phyloP scores from a whole-genome alignment of 2,329 filamentous ascomycete species.

The Botrytis fabae region DNA sequence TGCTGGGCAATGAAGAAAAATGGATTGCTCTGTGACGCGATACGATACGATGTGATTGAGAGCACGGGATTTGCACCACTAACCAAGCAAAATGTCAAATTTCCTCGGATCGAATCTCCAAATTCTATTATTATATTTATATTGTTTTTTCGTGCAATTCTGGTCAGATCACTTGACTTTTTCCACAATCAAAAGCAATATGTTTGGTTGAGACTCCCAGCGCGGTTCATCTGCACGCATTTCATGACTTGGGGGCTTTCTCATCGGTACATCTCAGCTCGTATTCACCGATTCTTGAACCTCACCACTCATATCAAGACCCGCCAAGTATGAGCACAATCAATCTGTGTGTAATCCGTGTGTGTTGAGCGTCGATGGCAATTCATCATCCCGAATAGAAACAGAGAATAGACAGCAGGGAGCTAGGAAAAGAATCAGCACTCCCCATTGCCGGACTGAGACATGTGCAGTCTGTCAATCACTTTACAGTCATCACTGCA shows the following conservation, averaged over 20 bases:
- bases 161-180: background rate
- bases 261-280: background rate
- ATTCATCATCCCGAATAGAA: background rate
- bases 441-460: background rate
- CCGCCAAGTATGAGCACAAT: background rate
- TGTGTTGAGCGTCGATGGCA: background rate
- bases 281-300: background rate
- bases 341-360: too few relatives aligned
- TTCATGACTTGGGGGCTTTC: background rate
- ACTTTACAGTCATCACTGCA: background rate
- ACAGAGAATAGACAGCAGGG: background rate
- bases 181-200: background rate
- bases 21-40: constrained; percentile 19
- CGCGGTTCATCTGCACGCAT: background rate
- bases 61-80: constrained; percentile 13
- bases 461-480: background rate
- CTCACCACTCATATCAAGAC: background rate
- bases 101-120: background rate
- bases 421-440: background rate
- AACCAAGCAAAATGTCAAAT: background rate
- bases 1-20: constrained; percentile 22
- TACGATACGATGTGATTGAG: constrained; percentile 17
- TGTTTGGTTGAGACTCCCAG: background rate
- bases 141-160: too few relatives aligned
- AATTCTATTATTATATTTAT: background rate